Percentiles rank a stretch among this genome's conserved stretches.
Evolutionary conservation across 2,329 filamentous ascomycete species (phyloP).

Genomic region (Passalora sequoiae): DNA sequence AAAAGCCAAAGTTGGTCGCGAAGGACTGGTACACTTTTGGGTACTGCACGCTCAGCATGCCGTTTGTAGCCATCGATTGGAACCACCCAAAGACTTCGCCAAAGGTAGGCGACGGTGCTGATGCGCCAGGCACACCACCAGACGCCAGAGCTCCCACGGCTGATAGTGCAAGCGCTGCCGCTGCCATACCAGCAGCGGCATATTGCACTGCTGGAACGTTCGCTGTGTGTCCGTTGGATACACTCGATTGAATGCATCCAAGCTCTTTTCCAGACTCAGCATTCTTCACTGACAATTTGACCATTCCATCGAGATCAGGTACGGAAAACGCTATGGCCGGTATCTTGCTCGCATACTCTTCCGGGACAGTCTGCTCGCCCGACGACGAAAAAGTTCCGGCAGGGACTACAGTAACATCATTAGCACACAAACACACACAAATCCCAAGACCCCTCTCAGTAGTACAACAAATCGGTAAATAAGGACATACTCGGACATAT

Average conservation of each 20-base stretch:
- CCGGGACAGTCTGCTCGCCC: conserved; percentile 67
- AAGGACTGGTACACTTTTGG: conserved; percentile 86
- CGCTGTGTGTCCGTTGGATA: conserved; percentile 83
- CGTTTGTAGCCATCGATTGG: conserved; percentile 89
- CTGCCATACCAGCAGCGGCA: conserved; percentile 76
- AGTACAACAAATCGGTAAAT: background rate
- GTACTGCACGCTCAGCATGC: conserved; percentile 89
- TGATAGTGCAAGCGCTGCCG: conserved; percentile 70
- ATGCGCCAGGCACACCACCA: conserved; percentile 52
- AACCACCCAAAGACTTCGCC: conserved; percentile 82
- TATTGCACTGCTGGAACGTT: conserved; percentile 73
- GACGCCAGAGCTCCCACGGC: conserved; percentile 63
- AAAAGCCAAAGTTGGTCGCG: conserved; percentile 89
- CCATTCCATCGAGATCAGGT: conserved; percentile 82
- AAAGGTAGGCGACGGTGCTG: conserved; percentile 75
- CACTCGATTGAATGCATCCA: conserved; percentile 75
- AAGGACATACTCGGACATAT: conserved; percentile 69
- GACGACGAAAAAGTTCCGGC: conserved; percentile 66
- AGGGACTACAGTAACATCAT: conserved; percentile 56
- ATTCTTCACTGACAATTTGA: conserved; percentile 69
- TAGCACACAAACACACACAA: too few species aligned
- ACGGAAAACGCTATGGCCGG: conserved; percentile 84
- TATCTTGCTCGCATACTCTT: conserved; percentile 66
- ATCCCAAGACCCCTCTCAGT: background rate
- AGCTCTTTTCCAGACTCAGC: conserved; percentile 56